Evolutionary conservation across 2,329 filamentous ascomycete species (phyloP).

Genomic region (Aspergillus niger): DNA sequence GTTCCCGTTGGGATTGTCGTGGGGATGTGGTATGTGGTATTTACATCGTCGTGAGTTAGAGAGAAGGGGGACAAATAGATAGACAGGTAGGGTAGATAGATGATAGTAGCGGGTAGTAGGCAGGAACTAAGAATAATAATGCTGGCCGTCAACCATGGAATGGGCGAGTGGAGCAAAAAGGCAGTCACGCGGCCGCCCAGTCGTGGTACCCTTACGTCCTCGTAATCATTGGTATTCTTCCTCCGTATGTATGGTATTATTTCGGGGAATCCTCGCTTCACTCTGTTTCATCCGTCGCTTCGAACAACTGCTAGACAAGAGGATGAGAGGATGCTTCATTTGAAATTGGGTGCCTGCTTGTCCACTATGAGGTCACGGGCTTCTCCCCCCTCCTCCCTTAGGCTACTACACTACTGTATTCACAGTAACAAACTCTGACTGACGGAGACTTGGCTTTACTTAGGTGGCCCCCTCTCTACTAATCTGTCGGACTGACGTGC

Average conservation of each 20-base stretch:
- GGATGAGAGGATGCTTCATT: neutral
- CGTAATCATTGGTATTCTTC: slow-evolving; percentile 1
- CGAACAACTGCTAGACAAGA: neutral
- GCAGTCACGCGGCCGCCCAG: slow-evolving; percentile 20
- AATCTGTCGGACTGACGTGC: neutral
- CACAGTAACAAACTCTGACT: neutral
- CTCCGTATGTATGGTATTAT: slow-evolving; percentile 3
- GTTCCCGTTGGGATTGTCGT: neutral
- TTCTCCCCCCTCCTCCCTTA: neutral
- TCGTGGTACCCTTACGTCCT: slow-evolving; percentile 14
- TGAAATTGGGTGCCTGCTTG: neutral
- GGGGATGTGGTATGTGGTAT: neutral
- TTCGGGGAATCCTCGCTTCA: slow-evolving; percentile 9
- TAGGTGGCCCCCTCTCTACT: too few relatives aligned
- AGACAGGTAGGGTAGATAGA: neutral
- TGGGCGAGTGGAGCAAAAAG: slow-evolving; percentile 13
- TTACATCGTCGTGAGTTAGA: neutral
- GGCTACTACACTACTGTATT: too few relatives aligned
- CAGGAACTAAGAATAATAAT: slow-evolving; percentile 2
- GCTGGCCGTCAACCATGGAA: slow-evolving; percentile 7
- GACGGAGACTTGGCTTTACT: neutral
- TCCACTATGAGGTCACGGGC: neutral
- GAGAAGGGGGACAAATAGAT: neutral
- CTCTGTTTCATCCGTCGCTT: slow-evolving; percentile 3
- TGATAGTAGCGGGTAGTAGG: neutral